Base-by-base conservation (phyloP, 2,329 filamentous ascomycete species). In the Westerdykella aurantiaca region DNA sequence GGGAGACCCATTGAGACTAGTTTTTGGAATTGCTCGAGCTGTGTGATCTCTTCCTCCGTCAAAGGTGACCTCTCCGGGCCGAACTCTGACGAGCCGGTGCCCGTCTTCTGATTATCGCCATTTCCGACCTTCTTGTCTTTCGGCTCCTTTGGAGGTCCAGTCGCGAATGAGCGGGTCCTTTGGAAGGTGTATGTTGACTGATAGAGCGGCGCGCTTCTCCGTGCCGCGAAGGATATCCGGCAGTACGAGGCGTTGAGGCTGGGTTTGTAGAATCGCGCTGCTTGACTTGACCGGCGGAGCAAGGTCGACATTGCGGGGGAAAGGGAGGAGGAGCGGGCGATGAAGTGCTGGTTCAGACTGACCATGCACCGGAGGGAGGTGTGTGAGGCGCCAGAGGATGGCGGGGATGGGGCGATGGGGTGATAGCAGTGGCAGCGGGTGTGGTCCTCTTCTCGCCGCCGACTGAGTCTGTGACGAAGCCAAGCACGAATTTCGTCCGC, bases 251-350 rank as follows among this genome's bases (percentile, higher is more conserved):
- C 69, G 60, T 76, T 74, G 60, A 77, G 70, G 53, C 75, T 75
- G 54, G 76, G 70, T 66, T 77, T 77, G 46, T 79, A 78, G 61
- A 81, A 73, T 66, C 78, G 77, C 69, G 80, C 79, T 64, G 86
- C 70, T 66, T 80, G 78, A 72, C 80, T 79, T 66, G 82, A 77
- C 67, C 81, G 80, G 66, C 82, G 79, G 55, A 85, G 71, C 60
- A 83, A 72, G 59, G 79, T 79, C 66, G 81, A 81, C 83, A 86
- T 86, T 69, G 65, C 73, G 69, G 65, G 66, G 45, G 4, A 6
- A 34, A 46, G 41, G 37, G 41, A 34, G 44, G 37, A 44, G 38
- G 39, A 47, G n/a, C n/a, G n/a, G 44, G 39, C 44, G 39, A 49
- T 34, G 39, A 39, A 41, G 25, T 37, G 44, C 38, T 45, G 41